Evolutionary conservation across 2,329 filamentous ascomycete species (phyloP), one percentile per base, ranked within the genome.

Genomic region (Xylariaceae sp.): DNA sequence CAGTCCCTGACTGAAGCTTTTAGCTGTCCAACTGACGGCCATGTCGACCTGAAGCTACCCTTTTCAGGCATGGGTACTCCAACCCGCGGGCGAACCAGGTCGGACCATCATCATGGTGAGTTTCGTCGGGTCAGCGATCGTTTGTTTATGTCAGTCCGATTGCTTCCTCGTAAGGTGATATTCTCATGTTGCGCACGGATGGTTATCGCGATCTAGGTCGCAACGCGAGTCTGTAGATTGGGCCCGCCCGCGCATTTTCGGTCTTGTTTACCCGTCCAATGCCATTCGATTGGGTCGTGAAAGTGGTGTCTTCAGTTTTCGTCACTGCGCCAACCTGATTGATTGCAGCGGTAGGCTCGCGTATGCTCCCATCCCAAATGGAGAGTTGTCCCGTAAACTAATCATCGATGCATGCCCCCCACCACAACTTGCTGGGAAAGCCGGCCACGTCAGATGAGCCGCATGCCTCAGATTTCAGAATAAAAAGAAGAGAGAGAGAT

Each of bases 391-490:
- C 48, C 48, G 53, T 49, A 42, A 34, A 39, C 62, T 58, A 62
- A 64, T 61, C 62, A 62, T 39, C 30, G 37, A n/a, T 56, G 61
- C 62, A 56, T 60, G 62, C 57, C 64, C 66, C 67, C 67, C 63
- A 66, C 65, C 56, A 57, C 60, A 54, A n/a, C 63, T 67, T 68
- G 2, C n/a, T 62, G 67, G 23, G 23, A 30, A 64, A 64, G 66
- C 62, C 60, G 42, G 62, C 66, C 67, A 70, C 66, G 64, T 69
- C 65, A 69, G 66, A n/a, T 69, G 66, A 67, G 63, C 65, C 63
- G 65, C 64, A 60, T 58, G 39, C 48, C 9, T 17, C 50, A 53
- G 47, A 35, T 30, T 30, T 30, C 8, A 42, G 11, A 42, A 42
- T 10, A 42, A 42, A 42, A 42, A 42, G 11, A 42, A 42, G 11